These are phyloP conservation scores for Vicia sativa DNA, from an alignment of 306 rosid species.

Conservation along the genomic window DNA sequence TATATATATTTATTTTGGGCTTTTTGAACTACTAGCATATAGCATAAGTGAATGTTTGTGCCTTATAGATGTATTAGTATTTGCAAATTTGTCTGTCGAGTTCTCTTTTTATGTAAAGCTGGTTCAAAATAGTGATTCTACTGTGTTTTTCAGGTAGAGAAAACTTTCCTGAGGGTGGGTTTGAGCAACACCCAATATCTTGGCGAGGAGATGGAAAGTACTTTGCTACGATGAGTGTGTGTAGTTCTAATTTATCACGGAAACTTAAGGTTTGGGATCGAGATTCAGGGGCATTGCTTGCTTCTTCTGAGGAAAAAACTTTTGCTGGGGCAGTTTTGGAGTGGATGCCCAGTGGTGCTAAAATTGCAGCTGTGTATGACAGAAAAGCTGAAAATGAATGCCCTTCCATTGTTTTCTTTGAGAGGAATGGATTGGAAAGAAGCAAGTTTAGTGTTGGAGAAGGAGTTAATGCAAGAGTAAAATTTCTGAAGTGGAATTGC, in stretches of 20 bases:
- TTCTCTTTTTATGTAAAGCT: constrained; percentile 4
- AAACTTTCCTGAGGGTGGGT: constrained; percentile 27
- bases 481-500: constrained; percentile 85
- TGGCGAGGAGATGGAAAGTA: constrained; percentile 98
- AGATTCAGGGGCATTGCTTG: constrained; percentile 71
- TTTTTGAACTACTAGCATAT: background rate
- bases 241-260: constrained; percentile 44
- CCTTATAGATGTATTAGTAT: constrained; percentile 1
- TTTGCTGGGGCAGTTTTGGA: constrained; percentile 74
- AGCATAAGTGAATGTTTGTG: background rate
- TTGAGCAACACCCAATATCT: constrained; percentile 52
- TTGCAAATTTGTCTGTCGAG: background rate
- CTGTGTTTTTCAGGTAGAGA: constrained; percentile 64
- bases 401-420: constrained; percentile 76
- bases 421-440: constrained; percentile 94
- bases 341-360: constrained; percentile 99
- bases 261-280: constrained; percentile 89
- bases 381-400: constrained; percentile 60
- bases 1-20: constrained; percentile 14
- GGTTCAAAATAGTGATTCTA: constrained; percentile 25
- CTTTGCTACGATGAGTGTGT: constrained; percentile 64
- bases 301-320: constrained; percentile 70
- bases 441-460: constrained; percentile 71
- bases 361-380: constrained; percentile 82
- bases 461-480: constrained; percentile 53